phyloP scores from a whole-genome alignment of 768 basidiomycete genomes.

The Glaciozyma martinii region DNA sequence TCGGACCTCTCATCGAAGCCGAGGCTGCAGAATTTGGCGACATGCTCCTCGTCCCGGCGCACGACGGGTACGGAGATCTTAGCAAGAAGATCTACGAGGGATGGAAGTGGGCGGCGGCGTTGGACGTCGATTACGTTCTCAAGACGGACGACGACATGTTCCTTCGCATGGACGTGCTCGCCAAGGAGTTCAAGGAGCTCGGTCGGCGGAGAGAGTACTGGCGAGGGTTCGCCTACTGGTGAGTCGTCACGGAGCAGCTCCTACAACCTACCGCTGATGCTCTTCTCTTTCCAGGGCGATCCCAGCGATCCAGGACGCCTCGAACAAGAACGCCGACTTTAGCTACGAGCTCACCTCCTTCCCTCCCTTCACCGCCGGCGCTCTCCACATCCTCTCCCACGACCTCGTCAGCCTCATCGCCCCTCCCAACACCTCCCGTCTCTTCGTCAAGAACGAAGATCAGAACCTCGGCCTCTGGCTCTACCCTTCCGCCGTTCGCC shows the following conservation, averaged over 20 bases:
- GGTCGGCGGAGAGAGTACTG: conserved; percentile 24
- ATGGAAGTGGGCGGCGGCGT: conserved; percentile 18
- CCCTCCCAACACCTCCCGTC: conserved; percentile 1
- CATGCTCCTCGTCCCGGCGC: conserved; percentile 19
- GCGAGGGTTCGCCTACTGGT: conserved; percentile 28
- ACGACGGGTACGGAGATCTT: conserved; percentile 8
- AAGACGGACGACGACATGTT: conserved; percentile 30
- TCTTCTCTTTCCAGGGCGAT: conserved; percentile 7
- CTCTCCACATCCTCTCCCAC: conserved; percentile 26
- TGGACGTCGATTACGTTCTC: conserved; percentile 27
- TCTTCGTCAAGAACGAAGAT: conserved; percentile 23
- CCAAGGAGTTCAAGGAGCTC: conserved; percentile 19
- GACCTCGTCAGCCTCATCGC: conserved; percentile 29
- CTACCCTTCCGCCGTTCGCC: conserved; percentile 18
- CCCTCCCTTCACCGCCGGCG: conserved; percentile 27
- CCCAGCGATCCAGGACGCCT: conserved; percentile 19
- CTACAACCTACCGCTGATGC: not conserved
- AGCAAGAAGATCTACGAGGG: conserved; percentile 20
- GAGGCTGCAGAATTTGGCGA: conserved; percentile 23
- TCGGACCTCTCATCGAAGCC: conserved; percentile 21
- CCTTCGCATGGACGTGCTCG: conserved; percentile 21
- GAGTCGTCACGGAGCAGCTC: not conserved
- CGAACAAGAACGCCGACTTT: conserved; percentile 27
- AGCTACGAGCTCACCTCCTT: conserved; percentile 20
- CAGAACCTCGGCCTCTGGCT: conserved; percentile 28